Evolutionary conservation across 2,329 filamentous ascomycete species (phyloP), one percentile per base, ranked within the genome.

Genomic region (Aureobasidium uvarum): DNA sequence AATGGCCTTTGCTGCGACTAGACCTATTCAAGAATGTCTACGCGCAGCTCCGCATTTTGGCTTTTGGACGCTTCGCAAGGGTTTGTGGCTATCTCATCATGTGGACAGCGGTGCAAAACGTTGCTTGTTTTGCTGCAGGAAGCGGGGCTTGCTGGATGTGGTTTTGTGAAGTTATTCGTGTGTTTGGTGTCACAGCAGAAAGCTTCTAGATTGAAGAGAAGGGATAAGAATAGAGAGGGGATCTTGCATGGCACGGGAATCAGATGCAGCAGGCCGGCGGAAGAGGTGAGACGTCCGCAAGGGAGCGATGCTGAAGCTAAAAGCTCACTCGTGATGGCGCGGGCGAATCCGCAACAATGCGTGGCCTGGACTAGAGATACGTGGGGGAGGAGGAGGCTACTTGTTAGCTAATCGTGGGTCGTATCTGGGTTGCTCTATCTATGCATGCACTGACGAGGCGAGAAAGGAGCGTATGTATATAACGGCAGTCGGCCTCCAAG

Each of bases 361-460:
- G 39, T 59, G 41, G 25, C 25, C 55, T 59, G 55, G 41, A 39
- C n/a, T 41, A n/a, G 38, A 18, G n/a, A 6, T 38, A 60, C 43
- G 56, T 46, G 56, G 56, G 43, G 39, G 20, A 33, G 8, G 33
- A 13, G 3, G 33, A 13, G 33, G 11, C 11, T 36, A 13, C 33
- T 36, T 13, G 33, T 28, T 60, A 58, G 39, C 54, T 58, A 45
- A 43, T 13, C 20, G 39, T 45, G 38, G 36, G 33, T 48, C 56
- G 56, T 60, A 60, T 60, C 56, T 60, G 43, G 14, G 54, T 58
- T 60, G 56, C 56, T 60, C 56, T 60, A 60, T 60, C 41, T 48
- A 28, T 46, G 56, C 56, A 60, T 45, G 55, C 11, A 48, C 4
- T 36, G 41, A 28, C 25, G 39, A 60, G 56, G 56, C 56, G 43